Base-by-base conservation (phyloP, 176 grass and related monocot genomes). In the Musa beccarii region DNA sequence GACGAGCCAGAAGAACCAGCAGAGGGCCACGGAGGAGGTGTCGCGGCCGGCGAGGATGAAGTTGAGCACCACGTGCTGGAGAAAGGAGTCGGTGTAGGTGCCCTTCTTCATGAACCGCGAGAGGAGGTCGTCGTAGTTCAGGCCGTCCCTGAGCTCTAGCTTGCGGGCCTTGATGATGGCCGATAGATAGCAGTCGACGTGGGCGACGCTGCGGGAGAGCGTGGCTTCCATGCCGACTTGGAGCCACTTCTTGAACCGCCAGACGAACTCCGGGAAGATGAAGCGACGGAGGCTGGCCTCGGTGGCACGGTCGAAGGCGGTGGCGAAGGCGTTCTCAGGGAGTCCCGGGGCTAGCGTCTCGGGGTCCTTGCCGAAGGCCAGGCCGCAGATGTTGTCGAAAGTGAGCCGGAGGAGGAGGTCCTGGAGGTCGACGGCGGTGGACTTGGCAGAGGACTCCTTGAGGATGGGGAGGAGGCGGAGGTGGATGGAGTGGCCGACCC, bases 1-100 rank as follows among this genome's bases (percentile, higher is more conserved):
- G 79, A 87, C 68, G 65, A 82, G 79, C 79, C 72, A 82, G 68
- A 77, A 26, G 84, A 73, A 51, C 61, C 28, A 81, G 73, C 78
- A 55, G 25, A 59, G 71, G 54, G 52, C 54, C 9, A 77, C 75
- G 7, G 75, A 77, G 12, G 75, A 77, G 49, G 75, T 77, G 75
- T 77, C 75, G 20, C 75, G 75, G 43, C 75, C 75, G 34, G 75
- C 75, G 13, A 77, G 75, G 61, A 77, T 77, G 75, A 77, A 77
- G 61, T 77, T 77, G 49, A 77, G 75, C 34, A 49, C 75, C 49
- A 77, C 75, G 61, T 64, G 59, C 75, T 77, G 75, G n/a, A 77
- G 75, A 21, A 77, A 77, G 11, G 61, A 49, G 75, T 77, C 75
- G 61, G 75, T 52, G 29, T 77, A 77, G 24, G 59, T 34, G 11